A percentile compares a stretch with the other conserved stretches of the same genome.
phyloP scores from a whole-genome alignment of 371 early-diverging fungal genomes.

The Rhizopus sp. region DNA sequence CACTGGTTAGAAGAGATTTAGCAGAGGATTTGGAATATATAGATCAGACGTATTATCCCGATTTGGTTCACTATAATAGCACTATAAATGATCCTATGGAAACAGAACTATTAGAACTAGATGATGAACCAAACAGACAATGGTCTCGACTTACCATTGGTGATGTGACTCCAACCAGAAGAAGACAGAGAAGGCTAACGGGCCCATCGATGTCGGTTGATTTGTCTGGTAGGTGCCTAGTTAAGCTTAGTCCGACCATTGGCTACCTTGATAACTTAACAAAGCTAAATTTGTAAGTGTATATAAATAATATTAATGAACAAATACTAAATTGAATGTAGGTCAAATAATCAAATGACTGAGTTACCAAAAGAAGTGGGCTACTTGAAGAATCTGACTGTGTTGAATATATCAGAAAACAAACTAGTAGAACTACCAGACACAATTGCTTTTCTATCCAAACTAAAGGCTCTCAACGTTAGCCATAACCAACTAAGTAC shows the following conservation, averaged over 20 bases:
- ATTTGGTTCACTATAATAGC: slow-evolving; percentile 22
- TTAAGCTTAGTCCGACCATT: slow-evolving; percentile 32
- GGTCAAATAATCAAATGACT: slow-evolving; percentile 35
- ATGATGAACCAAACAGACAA: slow-evolving; percentile 15
- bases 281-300: slow-evolving; percentile 31
- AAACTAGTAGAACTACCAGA: slow-evolving; percentile 29
- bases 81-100: slow-evolving; percentile 18
- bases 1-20: slow-evolving; percentile 25
- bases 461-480: slow-evolving; percentile 34
- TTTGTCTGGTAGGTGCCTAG: slow-evolving; percentile 19
- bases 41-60: slow-evolving; percentile 35
- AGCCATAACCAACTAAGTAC: slow-evolving; percentile 58
- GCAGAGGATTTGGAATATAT: slow-evolving; percentile 33
- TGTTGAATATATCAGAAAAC: slow-evolving; percentile 31
- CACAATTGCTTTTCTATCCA: slow-evolving; percentile 25
- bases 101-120: slow-evolving; percentile 19
- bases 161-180: slow-evolving; percentile 11
- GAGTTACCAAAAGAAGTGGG: slow-evolving; percentile 28
- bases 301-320: neutral
- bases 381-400: slow-evolving; percentile 24
- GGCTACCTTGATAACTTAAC: slow-evolving; percentile 27
- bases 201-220: slow-evolving; percentile 26
- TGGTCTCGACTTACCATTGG: slow-evolving; percentile 27
- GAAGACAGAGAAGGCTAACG: slow-evolving; percentile 20
- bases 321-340: slow-evolving; percentile 2